Conservation (phyloP, 2,329 filamentous ascomycete species). For the Colletotrichum gloeosporioides region DNA sequence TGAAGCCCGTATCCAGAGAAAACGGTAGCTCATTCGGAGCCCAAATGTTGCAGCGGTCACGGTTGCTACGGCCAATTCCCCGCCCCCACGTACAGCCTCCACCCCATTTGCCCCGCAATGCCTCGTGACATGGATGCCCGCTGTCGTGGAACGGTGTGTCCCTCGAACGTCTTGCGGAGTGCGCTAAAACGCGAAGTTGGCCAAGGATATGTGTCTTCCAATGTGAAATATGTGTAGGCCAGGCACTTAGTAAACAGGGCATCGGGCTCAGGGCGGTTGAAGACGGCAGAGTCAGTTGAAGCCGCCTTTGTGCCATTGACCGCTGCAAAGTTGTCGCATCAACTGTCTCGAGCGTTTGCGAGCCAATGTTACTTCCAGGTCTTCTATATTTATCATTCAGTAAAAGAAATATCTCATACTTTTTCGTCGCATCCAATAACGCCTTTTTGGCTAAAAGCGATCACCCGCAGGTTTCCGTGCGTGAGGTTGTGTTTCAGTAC, state of each 20-base stretch:
- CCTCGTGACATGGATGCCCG: not conserved
- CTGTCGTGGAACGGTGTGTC: not conserved
- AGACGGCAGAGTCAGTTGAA: not conserved
- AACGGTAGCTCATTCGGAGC: not conserved
- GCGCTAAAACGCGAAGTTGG: not conserved
- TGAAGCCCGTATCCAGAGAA: not conserved
- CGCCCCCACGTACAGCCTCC: constrained; percentile 2
- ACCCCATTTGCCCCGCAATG: not conserved
- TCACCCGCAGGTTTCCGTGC: not conserved
- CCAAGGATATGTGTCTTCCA: not conserved
- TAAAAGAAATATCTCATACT: not conserved
- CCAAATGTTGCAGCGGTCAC: not conserved
- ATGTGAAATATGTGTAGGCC: not conserved
- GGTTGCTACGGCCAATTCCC: not conserved
- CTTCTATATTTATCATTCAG: not conserved
- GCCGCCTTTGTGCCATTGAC: not conserved
- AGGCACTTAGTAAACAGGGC: not conserved
- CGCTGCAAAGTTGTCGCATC: not conserved
- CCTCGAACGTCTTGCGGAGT: not conserved
- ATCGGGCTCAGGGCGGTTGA: not conserved
- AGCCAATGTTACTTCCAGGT: not conserved
- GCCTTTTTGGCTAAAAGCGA: not conserved
- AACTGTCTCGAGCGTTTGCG: not conserved
- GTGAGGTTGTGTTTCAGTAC: not conserved
- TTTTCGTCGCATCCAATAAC: not conserved